Evolutionary conservation across 148 eudicot species (phyloP), one percentile per base, ranked within the genome.

Genomic region (Heliamphora exappendiculata): DNA sequence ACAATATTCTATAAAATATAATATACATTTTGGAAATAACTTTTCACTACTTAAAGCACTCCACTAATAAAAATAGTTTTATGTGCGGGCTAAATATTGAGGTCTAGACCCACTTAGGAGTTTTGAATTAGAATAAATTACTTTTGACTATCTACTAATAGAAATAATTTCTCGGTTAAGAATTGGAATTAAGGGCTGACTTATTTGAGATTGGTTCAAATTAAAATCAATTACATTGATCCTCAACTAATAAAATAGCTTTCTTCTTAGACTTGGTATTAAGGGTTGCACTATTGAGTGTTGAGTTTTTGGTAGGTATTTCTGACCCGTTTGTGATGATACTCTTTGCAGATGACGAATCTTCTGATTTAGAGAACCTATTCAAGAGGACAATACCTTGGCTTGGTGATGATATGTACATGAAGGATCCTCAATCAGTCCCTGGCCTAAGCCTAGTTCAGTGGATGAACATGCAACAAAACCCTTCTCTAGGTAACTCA

Each of bases 401-500:
- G 98, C 86, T 89, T 14, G 91, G 96, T 44, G 96, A 91, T 62
- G 97, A 90, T 63, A 78, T 75, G 59, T 86, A 83, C 82, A 80
- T 83, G 83, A 90, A 86, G 80, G 91, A 92, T 80, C 84, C 94
- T 11, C 85, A 87, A 26, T 79, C 86, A 28, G 79, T 82, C 54
- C 83, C 91, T 26, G 97, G 98, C 65, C 79, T 95, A 42, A 92
- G 91, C 85, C 84, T 92, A 80, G 85, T 86, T 81, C 98, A 92
- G 75, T 91, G 96, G 98, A 89, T 91, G 97, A 95, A 89, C 84
- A 88, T 95, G 97, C 94, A 88, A 74, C 97, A 92, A 78, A 88
- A 81, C 75, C 81, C 91, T 29, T 82, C 93, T 19, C 76, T 90
- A 55, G 82, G 79, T 26, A 90, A 85, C 82, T 81, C 93, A 26